Evolutionary conservation across 2,329 filamentous ascomycete genomes (phyloP).

Genomic region (Cladophialophora yegresii): DNA sequence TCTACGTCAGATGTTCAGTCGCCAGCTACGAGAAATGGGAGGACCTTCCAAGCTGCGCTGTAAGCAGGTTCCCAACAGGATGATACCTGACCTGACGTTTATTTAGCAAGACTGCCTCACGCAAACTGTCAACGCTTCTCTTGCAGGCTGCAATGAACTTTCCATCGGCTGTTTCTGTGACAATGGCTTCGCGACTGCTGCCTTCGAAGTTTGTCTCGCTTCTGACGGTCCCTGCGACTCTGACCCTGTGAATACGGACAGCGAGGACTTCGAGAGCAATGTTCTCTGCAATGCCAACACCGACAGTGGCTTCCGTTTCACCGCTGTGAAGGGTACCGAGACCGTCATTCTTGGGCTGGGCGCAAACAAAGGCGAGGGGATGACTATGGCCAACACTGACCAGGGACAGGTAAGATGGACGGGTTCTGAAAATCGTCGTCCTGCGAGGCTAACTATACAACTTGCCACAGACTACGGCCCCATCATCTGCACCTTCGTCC

Average conservation of each 20-base stretch:
- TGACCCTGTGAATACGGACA: background rate
- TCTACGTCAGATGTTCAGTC: background rate
- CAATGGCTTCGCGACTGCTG: background rate
- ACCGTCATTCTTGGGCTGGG: background rate
- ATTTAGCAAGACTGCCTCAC: conserved; percentile 14
- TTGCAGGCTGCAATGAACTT: background rate
- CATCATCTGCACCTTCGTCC: background rate
- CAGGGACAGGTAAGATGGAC: background rate
- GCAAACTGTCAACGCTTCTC: conserved; percentile 6
- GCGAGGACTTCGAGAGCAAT: conserved; percentile 1
- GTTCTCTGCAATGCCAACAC: conserved; percentile 3
- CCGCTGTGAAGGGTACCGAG: background rate
- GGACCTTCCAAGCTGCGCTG: conserved; percentile 14
- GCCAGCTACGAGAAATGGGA: conserved; percentile 2
- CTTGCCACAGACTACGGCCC: background rate
- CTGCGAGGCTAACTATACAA: background rate
- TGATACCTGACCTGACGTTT: background rate
- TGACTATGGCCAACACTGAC: background rate
- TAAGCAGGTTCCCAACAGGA: background rate
- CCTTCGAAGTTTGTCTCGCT: conserved; percentile 6
- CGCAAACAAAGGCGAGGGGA: background rate
- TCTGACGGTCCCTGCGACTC: background rate
- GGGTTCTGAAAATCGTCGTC: background rate
- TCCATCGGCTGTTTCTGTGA: conserved; percentile 7
- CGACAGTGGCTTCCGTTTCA: conserved; percentile 7